A percentile compares a stretch with the other conserved stretches of the same genome.
Conservation (phyloP, 2,329 filamentous ascomycete genomes). For the Xenosphaeropsis pyriputrescens region DNA sequence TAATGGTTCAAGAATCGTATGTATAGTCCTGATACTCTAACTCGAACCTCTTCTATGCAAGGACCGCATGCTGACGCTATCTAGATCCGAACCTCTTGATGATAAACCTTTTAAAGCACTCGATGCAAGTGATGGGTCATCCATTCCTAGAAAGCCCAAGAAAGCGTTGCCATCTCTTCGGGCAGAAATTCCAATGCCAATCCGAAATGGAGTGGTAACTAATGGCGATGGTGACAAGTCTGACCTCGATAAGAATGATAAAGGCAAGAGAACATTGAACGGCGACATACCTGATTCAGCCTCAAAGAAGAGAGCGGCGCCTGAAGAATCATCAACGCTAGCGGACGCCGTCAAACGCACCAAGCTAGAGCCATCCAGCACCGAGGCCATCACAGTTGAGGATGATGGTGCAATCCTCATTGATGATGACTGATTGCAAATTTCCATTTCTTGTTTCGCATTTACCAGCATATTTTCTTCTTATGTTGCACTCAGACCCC, state of each 20-base stretch:
- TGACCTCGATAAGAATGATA: constrained; percentile 4
- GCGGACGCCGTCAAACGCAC: background rate
- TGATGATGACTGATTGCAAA: constrained; percentile 37
- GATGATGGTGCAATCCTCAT: constrained; percentile 51
- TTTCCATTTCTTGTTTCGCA: constrained; percentile 5
- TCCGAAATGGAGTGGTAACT: background rate
- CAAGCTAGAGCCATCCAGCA: too few relatives aligned
- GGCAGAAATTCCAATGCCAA: background rate
- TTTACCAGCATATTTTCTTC: background rate
- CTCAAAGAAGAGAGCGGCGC: constrained; percentile 18
- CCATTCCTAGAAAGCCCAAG: too few relatives aligned
- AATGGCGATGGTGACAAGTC: constrained; percentile 1
- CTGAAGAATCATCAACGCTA: constrained; percentile 7
- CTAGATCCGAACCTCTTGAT: constrained; percentile 16
- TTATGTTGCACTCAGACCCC: constrained; percentile 59
- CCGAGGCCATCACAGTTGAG: constrained; percentile 1
- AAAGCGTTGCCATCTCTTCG: background rate
- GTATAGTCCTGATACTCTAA: constrained; percentile 11
- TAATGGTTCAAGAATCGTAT: constrained; percentile 52
- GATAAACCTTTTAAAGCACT: constrained; percentile 37
- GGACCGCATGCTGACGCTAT: constrained; percentile 4
- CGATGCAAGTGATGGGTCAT: constrained; percentile 4
- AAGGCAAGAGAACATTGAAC: constrained; percentile 5
- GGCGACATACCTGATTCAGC: constrained; percentile 2
- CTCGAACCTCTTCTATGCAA: background rate